Evolutionary conservation across 2,329 filamentous ascomycete genomes (phyloP).

Genomic region (Colletotrichum sp.): DNA sequence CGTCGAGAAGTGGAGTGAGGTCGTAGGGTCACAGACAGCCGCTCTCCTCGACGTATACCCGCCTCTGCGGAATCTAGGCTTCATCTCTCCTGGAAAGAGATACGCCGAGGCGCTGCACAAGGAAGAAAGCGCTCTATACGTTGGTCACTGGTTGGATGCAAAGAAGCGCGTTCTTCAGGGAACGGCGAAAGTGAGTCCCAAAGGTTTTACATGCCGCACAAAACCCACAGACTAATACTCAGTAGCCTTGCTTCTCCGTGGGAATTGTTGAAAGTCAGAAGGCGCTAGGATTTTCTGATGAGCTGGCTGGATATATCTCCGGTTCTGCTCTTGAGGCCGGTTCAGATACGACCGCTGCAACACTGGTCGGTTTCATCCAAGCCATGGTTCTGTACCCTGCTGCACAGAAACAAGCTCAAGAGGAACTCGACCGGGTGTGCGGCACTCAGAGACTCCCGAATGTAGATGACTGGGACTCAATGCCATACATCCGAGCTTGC

Average conservation of each 20-base stretch:
- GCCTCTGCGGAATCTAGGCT: constrained; percentile 29
- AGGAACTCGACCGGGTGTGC: constrained; percentile 47
- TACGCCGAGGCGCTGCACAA: constrained; percentile 40
- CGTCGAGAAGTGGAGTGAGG: constrained; percentile 36
- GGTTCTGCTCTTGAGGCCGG: constrained; percentile 43
- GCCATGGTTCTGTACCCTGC: constrained; percentile 49
- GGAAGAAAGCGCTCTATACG: constrained; percentile 17
- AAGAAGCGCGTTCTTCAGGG: constrained; percentile 15
- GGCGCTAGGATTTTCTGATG: constrained; percentile 28
- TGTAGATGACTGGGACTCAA: constrained; percentile 42
- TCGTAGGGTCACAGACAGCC: constrained; percentile 42
- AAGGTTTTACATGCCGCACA: background rate
- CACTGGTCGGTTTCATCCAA: constrained; percentile 45
- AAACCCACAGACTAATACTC: background rate
- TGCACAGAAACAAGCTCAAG: constrained; percentile 44
- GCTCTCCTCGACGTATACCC: constrained; percentile 53
- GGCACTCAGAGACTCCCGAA: constrained; percentile 45
- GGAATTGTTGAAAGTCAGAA: constrained; percentile 27
- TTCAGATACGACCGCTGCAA: constrained; percentile 47
- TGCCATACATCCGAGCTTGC: constrained; percentile 52
- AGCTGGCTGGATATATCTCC: constrained; percentile 35
- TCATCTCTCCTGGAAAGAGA: background rate
- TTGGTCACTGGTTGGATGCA: constrained; percentile 19
- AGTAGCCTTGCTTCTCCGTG: constrained; percentile 31
- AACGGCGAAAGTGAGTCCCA: constrained; percentile 11